Conservation (phyloP, 306 rosid genomes). For the Glycyrrhiza uralensis region DNA sequence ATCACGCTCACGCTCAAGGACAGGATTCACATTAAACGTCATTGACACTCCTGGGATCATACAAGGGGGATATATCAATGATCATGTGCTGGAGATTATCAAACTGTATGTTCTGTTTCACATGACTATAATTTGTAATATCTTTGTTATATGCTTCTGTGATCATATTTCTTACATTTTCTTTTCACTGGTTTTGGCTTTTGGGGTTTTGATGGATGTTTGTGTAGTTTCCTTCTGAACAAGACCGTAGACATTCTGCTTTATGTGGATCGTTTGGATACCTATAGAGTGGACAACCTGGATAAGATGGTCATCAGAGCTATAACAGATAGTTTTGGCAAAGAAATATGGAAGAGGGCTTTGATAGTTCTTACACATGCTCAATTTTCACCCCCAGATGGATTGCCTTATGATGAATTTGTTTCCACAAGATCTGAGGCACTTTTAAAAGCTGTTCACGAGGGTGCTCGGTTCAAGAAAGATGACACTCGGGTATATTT, state of each 20-base stretch:
- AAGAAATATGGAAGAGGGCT: conserved; percentile 81
- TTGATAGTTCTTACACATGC: conserved; percentile 79
- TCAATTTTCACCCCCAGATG: conserved; percentile 89
- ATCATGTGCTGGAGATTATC: conserved; percentile 59
- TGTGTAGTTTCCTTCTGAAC: conserved; percentile 76
- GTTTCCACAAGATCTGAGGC: conserved; percentile 73
- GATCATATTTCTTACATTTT: not conserved
- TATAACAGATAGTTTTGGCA: conserved; percentile 74
- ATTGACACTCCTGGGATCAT: conserved; percentile 95
- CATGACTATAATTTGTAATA: not conserved
- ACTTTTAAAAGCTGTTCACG: conserved; percentile 49
- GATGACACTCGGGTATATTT: conserved; percentile 45
- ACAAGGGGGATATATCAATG: conserved; percentile 88
- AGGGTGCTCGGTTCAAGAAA: conserved; percentile 68
- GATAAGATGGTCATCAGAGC: conserved; percentile 75
- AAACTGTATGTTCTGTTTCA: conserved; percentile 45
- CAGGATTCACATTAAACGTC: conserved; percentile 77
- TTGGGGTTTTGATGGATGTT: not conserved
- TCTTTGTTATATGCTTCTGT: not conserved
- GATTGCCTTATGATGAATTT: conserved; percentile 77
- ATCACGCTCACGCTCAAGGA: conserved; percentile 67
- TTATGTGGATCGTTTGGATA: conserved; percentile 90
- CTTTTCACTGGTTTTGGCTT: not conserved
- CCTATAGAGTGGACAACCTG: conserved; percentile 81
- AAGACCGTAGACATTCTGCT: conserved; percentile 89